phyloP scores from a whole-genome alignment of 2,329 filamentous ascomycete species.

The Berkeleyomyces rouxiae region DNA sequence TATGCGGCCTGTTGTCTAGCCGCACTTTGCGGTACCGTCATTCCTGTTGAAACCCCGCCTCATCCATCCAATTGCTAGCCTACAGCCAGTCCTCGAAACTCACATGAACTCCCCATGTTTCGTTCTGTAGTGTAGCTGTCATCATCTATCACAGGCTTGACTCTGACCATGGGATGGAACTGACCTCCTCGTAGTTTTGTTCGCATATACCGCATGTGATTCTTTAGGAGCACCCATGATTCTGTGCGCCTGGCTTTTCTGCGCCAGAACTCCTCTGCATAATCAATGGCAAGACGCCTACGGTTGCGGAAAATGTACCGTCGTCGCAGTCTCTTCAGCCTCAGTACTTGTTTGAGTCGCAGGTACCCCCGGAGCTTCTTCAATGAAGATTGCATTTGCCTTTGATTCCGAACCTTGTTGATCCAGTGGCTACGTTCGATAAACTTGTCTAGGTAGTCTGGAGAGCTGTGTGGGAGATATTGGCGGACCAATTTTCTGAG shows the following conservation, averaged over 20 bases:
- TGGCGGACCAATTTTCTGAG: slow-evolving; percentile 18
- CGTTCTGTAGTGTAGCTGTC: neutral
- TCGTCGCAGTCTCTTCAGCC: neutral
- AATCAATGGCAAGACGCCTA: slow-evolving; percentile 1
- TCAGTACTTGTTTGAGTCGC: neutral
- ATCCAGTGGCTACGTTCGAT: neutral
- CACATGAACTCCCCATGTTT: neutral
- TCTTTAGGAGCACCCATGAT: slow-evolving; percentile 10
- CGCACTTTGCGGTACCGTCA: neutral
- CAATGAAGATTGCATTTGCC: neutral
- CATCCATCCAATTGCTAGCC: too few relatives aligned
- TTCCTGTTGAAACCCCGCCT: neutral
- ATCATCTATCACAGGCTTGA: neutral
- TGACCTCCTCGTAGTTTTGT: neutral
- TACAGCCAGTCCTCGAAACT: neutral
- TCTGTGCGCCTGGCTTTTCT: neutral
- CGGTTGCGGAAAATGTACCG: neutral
- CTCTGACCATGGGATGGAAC: neutral
- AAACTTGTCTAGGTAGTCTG: neutral
- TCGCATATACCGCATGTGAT: slow-evolving; percentile 4
- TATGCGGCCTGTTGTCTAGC: neutral
- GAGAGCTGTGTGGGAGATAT: neutral
- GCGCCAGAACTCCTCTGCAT: slow-evolving; percentile 6
- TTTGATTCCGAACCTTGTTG: neutral
- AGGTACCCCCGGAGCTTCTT: neutral